phyloP scores from a whole-genome alignment of 768 basidiomycete species.

The Amanita phalloides region DNA sequence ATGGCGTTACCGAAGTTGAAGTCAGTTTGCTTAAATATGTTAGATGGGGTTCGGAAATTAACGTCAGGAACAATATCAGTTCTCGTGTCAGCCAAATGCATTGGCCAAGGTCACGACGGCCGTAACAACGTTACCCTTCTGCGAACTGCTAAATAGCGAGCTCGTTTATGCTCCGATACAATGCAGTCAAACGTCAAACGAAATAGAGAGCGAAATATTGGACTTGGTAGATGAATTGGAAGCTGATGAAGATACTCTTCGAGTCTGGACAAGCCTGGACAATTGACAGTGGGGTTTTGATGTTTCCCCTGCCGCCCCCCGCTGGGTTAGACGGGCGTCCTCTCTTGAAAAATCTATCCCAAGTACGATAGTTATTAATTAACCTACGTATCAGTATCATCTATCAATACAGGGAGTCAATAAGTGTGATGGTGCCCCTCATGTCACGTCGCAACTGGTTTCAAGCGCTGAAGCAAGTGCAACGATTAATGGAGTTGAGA shows the following conservation, averaged over 20 bases:
- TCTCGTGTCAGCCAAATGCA: constrained; percentile 31
- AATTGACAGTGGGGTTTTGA: constrained; percentile 2
- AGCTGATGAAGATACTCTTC: constrained; percentile 44
- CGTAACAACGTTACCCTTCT: constrained; percentile 16
- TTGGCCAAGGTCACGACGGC: constrained; percentile 27
- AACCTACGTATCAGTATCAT: too few relatives aligned
- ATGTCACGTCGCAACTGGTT: too few relatives aligned
- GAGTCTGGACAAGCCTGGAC: constrained; percentile 47
- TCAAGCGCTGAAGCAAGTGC: too few relatives aligned
- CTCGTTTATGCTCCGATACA: constrained; percentile 45
- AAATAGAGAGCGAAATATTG: constrained; percentile 27
- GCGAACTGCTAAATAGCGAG: constrained; percentile 33
- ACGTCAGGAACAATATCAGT: constrained; percentile 16
- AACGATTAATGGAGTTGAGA: too few relatives aligned
- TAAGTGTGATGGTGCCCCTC: too few relatives aligned
- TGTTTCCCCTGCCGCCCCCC: neutral
- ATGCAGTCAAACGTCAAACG: constrained; percentile 23
- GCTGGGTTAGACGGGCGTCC: too few relatives aligned
- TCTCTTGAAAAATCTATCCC: too few relatives aligned
- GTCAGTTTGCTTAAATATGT: neutral
- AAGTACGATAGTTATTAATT: too few relatives aligned
- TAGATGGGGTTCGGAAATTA: neutral
- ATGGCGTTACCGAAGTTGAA: constrained; percentile 14
- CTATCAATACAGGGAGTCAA: too few relatives aligned
- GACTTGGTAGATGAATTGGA: constrained; percentile 42